Evolutionary conservation across 2,329 filamentous ascomycete species (phyloP), one percentile per base, ranked within the genome.

Genomic region (Lachnellula cervina): DNA sequence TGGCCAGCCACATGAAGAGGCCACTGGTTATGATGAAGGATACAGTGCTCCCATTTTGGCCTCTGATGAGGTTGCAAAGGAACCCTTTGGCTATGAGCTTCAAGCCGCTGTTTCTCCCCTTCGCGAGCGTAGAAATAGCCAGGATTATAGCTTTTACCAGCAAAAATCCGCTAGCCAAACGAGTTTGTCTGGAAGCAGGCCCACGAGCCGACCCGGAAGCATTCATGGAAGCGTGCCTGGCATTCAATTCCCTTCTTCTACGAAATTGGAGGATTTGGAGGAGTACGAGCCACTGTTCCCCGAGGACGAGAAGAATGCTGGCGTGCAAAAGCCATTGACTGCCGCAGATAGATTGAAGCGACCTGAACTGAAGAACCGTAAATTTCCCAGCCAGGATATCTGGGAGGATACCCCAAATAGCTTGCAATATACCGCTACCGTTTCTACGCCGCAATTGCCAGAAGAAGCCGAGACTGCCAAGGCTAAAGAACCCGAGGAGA

Each of bases 401-500:
- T 99, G 94, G 94, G 94, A 99, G 74, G 95, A 99, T 70, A 87
- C 90, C 0, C 94, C 95, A 4, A 88, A 86, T 68, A 96, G 91
- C 72, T 78, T 90, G 51, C 85, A 94, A 66, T 84, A 81, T 67
- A 86, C 83, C 35, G 86, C 92, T 3, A 91, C 89, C 57, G 93
- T 97, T 7, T 89, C 87, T 2, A 94, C 90, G 0, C 91, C 91
- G 1, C 88, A 91, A 65, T 68, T 80, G 34, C 75, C 78, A 0
- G 78, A 77, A 57, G 77, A 80, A 14, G 53, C 55, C 14, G 63
- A 64, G 23, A 59, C 55, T 19, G 37, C n/a, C 8, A 11, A 60
- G 4, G 14, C 43, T 6, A 56, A 53, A 38, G 51, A 54, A 38
- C 46, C 38, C 25, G 50, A 58, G 2, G 66, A 84, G 59, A 86